Percentiles rank a stretch among this genome's conserved stretches.
Evolutionary conservation across 1,284 basidiomycete species (phyloP).

Genomic region (Leccinum brunneo-olivaceum): DNA sequence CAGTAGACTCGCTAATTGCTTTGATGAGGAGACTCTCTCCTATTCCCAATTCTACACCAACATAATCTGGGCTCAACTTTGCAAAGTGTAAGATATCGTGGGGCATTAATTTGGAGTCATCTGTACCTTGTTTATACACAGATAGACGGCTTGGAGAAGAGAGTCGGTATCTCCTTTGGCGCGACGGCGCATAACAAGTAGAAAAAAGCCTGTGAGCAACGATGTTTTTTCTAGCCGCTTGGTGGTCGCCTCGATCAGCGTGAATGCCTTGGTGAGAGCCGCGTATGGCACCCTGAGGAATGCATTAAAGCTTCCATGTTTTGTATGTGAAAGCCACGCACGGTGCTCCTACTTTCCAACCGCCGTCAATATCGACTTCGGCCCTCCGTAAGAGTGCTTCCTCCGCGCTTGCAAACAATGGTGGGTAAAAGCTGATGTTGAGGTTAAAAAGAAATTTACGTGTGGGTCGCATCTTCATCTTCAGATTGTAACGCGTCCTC

Average conservation of each 20-base stretch:
- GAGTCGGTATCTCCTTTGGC: slow-evolving; percentile 62
- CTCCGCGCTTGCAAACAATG: slow-evolving; percentile 51
- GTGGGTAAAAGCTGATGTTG: slow-evolving; percentile 1
- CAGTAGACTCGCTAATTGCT: slow-evolving; percentile 92
- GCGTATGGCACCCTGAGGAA: slow-evolving; percentile 82
- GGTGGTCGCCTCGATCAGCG: slow-evolving; percentile 89
- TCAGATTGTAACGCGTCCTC: slow-evolving; percentile 32
- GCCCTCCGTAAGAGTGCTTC: slow-evolving; percentile 54
- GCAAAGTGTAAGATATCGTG: slow-evolving; percentile 10
- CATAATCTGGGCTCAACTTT: slow-evolving; percentile 91
- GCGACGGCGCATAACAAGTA: slow-evolving; percentile 84
- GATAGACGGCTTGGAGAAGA: slow-evolving; percentile 85
- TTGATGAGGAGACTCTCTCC: slow-evolving; percentile 94
- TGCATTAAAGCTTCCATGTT: slow-evolving; percentile 2
- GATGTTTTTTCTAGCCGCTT: slow-evolving; percentile 94
- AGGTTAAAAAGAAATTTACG: slow-evolving; percentile 35
- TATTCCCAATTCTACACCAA: slow-evolving; percentile 93
- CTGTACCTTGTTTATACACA: slow-evolving; percentile 92
- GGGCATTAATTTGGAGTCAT: neutral
- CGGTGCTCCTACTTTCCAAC: slow-evolving; percentile 86
- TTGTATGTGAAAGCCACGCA: slow-evolving; percentile 37
- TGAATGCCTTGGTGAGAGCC: slow-evolving; percentile 84
- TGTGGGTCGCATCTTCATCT: slow-evolving; percentile 47
- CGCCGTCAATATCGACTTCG: slow-evolving; percentile 76
- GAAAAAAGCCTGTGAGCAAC: slow-evolving; percentile 81